phyloP scores from a whole-genome alignment of 1,284 basidiomycete genomes.

The Phaffia rhodozyma region DNA sequence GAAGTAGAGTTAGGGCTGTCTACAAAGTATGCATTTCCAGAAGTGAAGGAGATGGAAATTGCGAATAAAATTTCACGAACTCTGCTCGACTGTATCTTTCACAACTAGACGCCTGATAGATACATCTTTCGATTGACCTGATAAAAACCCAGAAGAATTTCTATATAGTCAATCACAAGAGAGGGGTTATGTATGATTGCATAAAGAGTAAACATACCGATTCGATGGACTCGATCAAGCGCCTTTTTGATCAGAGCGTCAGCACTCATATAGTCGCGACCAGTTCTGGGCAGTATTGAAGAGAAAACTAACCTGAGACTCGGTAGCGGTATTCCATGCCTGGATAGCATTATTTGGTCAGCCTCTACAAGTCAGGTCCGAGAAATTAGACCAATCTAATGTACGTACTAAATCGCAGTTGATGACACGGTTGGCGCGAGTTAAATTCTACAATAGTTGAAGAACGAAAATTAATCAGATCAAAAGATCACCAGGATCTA shows the following conservation, averaged over 20 bases:
- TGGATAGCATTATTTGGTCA: slow-evolving; percentile 26
- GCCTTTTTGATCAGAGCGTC: slow-evolving; percentile 23
- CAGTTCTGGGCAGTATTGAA: not conserved
- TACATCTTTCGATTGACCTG: slow-evolving; percentile 77
- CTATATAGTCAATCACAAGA: too few relatives aligned
- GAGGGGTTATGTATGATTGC: too few relatives aligned
- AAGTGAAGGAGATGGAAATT: too few relatives aligned
- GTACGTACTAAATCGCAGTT: not conserved
- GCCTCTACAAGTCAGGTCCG: slow-evolving; percentile 11
- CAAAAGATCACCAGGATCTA: slow-evolving; percentile 8
- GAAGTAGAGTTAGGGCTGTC: too few relatives aligned
- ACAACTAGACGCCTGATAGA: slow-evolving; percentile 67
- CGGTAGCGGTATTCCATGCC: slow-evolving; percentile 34
- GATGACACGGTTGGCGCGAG: slow-evolving; percentile 15
- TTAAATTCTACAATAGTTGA: not conserved
- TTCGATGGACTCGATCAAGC: slow-evolving; percentile 26
- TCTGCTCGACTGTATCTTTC: slow-evolving; percentile 32
- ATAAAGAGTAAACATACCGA: not conserved
- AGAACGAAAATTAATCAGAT: slow-evolving; percentile 7
- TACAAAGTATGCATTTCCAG: too few relatives aligned
- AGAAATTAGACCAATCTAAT: not conserved
- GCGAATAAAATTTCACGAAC: slow-evolving; percentile 6
- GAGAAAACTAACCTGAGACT: slow-evolving; percentile 17
- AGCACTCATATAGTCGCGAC: not conserved
- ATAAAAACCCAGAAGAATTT: not conserved